phyloP scores from a whole-genome alignment of 2,329 filamentous ascomycete genomes.

The Westerdykella sp. region DNA sequence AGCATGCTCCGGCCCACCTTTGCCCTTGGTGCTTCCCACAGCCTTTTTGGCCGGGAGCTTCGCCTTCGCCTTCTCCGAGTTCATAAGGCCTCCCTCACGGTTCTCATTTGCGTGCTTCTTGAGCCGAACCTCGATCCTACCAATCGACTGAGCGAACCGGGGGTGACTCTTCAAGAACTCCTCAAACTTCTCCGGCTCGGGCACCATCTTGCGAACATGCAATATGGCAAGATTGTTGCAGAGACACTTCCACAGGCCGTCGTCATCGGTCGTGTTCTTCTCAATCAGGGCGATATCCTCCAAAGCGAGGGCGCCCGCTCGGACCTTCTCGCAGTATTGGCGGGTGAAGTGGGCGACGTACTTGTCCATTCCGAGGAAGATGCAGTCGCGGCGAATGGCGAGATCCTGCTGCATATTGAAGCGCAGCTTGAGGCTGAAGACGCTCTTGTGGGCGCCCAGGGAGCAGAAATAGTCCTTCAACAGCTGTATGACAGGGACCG shows the following conservation, averaged over 20 bases:
- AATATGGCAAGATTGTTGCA: conserved; percentile 19
- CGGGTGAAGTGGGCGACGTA: conserved; percentile 29
- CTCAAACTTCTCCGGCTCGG: conserved; percentile 3
- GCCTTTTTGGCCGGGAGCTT: too few relatives aligned
- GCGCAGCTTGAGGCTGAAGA: conserved; percentile 19
- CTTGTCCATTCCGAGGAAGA: conserved; percentile 21
- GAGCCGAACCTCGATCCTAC: not conserved
- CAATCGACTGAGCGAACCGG: not conserved
- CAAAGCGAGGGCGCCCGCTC: conserved; percentile 7
- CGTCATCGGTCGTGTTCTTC: conserved; percentile 8
- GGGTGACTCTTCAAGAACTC: conserved; percentile 2
- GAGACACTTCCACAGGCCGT: conserved; percentile 28
- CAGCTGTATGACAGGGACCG: conserved; percentile 8
- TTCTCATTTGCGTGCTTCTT: too few relatives aligned
- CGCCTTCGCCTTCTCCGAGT: too few relatives aligned
- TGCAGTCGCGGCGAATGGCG: conserved; percentile 18
- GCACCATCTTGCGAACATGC: conserved; percentile 1
- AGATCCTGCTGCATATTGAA: conserved; percentile 16
- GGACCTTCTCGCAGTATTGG: conserved; percentile 23
- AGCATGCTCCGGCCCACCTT: too few relatives aligned
- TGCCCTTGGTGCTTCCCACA: too few relatives aligned
- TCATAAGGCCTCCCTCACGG: too few relatives aligned
- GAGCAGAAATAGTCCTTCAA: conserved; percentile 19
- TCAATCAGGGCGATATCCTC: conserved; percentile 18
- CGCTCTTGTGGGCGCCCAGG: conserved; percentile 13